Conservation (phyloP, 495 filamentous ascomycete species). For the Margaritispora aquatica region DNA sequence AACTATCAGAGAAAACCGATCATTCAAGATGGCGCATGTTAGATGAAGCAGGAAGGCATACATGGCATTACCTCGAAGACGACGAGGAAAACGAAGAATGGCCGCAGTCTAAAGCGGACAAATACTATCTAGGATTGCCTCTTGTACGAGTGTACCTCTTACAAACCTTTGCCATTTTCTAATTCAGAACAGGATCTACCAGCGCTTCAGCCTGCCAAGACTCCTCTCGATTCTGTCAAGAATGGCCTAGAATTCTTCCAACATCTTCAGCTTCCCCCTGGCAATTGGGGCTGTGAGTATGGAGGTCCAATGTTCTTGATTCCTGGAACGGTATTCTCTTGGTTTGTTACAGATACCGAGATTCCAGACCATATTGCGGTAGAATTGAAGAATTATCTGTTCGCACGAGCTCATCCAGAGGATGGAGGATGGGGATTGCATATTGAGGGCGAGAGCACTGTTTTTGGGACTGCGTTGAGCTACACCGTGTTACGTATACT, state of each 20-base stretch:
- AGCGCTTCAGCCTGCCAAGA: slow-evolving; percentile 60
- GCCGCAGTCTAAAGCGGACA: slow-evolving; percentile 82
- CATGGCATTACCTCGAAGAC: slow-evolving; percentile 85
- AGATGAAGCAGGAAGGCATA: slow-evolving; percentile 78
- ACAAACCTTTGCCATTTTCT: neutral
- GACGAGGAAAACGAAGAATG: slow-evolving; percentile 69
- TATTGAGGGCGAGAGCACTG: slow-evolving; percentile 89
- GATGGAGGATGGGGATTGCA: slow-evolving; percentile 98
- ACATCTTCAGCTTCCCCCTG: slow-evolving; percentile 76
- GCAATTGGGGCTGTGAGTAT: slow-evolving; percentile 97
- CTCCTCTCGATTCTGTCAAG: slow-evolving; percentile 65
- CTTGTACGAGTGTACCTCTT: slow-evolving; percentile 35
- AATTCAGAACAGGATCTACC: slow-evolving; percentile 55
- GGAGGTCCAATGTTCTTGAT: slow-evolving; percentile 85
- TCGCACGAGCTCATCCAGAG: slow-evolving; percentile 74
- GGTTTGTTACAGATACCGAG: slow-evolving; percentile 84
- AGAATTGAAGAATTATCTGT: slow-evolving; percentile 92
- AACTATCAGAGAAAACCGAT: slow-evolving; percentile 56
- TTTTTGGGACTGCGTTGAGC: slow-evolving; percentile 86
- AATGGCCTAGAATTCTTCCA: slow-evolving; percentile 91
- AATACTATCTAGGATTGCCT: slow-evolving; percentile 72
- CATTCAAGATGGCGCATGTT: slow-evolving; percentile 75
- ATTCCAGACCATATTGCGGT: slow-evolving; percentile 75
- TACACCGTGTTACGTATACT: slow-evolving; percentile 80
- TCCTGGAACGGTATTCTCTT: slow-evolving; percentile 78